Evolutionary conservation across 2,329 filamentous ascomycete species (phyloP).

Genomic region (Ambrosiella cleistominuta): DNA sequence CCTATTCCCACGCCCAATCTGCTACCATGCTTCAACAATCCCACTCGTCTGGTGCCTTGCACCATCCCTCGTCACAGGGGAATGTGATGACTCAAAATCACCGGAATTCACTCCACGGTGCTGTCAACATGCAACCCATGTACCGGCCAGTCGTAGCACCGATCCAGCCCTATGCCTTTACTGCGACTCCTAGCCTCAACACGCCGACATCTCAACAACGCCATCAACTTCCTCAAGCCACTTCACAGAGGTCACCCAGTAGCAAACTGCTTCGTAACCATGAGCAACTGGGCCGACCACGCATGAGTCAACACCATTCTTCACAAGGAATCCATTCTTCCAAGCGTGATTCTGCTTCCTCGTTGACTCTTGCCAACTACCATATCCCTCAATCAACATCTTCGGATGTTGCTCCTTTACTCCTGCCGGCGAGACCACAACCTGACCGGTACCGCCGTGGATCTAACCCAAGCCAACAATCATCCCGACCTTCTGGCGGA

Average conservation of each 20-base stretch:
- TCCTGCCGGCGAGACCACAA: conserved; percentile 42
- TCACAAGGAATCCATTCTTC: background rate
- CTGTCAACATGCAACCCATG: conserved; percentile 19
- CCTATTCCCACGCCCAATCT: conserved; percentile 59
- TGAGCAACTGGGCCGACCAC: conserved; percentile 16
- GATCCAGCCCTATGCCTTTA: conserved; percentile 63
- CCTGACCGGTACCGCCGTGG: conserved; percentile 68
- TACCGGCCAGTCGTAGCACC: conserved; percentile 25
- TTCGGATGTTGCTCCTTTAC: conserved; percentile 21
- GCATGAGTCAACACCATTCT: conserved; percentile 1
- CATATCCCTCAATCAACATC: conserved; percentile 20
- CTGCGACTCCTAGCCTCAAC: conserved; percentile 47
- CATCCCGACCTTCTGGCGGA: conserved; percentile 22
- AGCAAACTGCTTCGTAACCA: conserved; percentile 15
- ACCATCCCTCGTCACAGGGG: conserved; percentile 32
- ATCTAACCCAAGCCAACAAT: conserved; percentile 30
- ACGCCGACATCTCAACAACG: conserved; percentile 29
- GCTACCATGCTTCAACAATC: conserved; percentile 61
- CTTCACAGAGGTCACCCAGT: conserved; percentile 18
- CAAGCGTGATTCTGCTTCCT: conserved; percentile 10
- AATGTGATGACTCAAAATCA: conserved; percentile 30
- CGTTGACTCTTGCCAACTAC: conserved; percentile 16
- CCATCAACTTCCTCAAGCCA: conserved; percentile 31
- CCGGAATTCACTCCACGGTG: conserved; percentile 32
- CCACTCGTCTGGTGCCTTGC: conserved; percentile 34